These are phyloP conservation scores for Pogostemon cablin DNA, from an alignment of 257 asterid genomes.

Conservation along the genomic window DNA sequence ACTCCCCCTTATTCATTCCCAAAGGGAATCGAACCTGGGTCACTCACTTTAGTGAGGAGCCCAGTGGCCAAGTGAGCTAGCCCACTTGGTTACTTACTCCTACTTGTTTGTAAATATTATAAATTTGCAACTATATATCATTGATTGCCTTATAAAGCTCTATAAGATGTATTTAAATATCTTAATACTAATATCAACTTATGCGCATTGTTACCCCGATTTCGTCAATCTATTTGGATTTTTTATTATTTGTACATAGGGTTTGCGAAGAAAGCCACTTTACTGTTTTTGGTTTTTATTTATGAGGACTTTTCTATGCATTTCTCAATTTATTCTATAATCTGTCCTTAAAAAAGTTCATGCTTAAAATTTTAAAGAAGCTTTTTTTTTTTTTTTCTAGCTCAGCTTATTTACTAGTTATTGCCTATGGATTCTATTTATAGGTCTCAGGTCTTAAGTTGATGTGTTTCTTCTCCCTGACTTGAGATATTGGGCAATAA, in stretches of 20 bases:
- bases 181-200: slow-evolving; percentile 1
- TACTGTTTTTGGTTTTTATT: not conserved
- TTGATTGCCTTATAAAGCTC: slow-evolving; percentile 15
- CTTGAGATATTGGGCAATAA: slow-evolving; percentile 8
- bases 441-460: slow-evolving; percentile 6
- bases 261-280: slow-evolving; percentile 23
- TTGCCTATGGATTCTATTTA: slow-evolving; percentile 13
- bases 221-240: slow-evolving; percentile 28
- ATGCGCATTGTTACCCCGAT: slow-evolving; percentile 6
- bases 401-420: slow-evolving; percentile 8
- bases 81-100: not conserved
- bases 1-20: too few species aligned
- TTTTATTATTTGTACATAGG: slow-evolving; percentile 17
- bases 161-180: slow-evolving; percentile 17
- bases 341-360: slow-evolving; percentile 15
- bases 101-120: not conserved
- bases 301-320: not conserved
- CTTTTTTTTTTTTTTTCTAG: not conserved
- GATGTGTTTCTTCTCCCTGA: slow-evolving; percentile 14
- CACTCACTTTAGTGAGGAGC: too few species aligned
- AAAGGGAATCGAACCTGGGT: too few species aligned
- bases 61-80: too few species aligned
- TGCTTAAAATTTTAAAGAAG: not conserved
- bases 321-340: slow-evolving; percentile 24
- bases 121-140: slow-evolving; percentile 5